These are phyloP conservation scores for Citrullus colocynthis DNA, from an alignment of 306 rosid genomes.

Conservation along the genomic window DNA sequence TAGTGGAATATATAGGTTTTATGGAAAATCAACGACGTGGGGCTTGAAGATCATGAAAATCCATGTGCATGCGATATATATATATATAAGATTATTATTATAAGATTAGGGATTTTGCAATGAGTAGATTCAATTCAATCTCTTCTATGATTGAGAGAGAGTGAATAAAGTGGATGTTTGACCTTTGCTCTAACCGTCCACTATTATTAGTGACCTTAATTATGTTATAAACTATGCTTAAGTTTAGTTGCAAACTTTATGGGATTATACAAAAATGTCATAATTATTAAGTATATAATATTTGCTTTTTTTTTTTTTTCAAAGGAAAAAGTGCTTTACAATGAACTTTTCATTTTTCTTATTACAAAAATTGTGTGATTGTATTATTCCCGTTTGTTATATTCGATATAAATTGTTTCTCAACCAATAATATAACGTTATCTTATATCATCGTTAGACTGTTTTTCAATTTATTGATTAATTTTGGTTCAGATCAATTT, in stretches of 20 bases:
- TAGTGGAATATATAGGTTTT: constrained; percentile 23
- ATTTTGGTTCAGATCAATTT: neutral
- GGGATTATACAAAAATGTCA: neutral
- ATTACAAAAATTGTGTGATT: no score
- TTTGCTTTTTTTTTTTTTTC: no score
- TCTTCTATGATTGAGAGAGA: neutral
- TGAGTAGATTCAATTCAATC: neutral
- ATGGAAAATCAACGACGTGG: constrained; percentile 27
- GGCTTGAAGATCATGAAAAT: constrained; percentile 41
- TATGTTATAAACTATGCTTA: neutral
- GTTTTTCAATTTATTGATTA: neutral
- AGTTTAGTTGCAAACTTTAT: neutral
- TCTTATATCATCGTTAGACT: no score
- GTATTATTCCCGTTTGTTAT: neutral
- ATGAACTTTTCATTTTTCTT: no score
- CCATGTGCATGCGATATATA: constrained; percentile 37
- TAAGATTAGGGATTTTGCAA: constrained; percentile 5
- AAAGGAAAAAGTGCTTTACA: no score
- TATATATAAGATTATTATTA: neutral
- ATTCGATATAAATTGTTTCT: neutral
- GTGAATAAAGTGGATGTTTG: constrained; percentile 4
- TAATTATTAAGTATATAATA: no score
- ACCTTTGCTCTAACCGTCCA: constrained; percentile 2
- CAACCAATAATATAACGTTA: neutral
- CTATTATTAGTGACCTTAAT: neutral